Percentiles rank a stretch among this genome's conserved stretches.
phyloP scores from a whole-genome alignment of 108 stramenopile genomes.

The Seminavis robusta region DNA sequence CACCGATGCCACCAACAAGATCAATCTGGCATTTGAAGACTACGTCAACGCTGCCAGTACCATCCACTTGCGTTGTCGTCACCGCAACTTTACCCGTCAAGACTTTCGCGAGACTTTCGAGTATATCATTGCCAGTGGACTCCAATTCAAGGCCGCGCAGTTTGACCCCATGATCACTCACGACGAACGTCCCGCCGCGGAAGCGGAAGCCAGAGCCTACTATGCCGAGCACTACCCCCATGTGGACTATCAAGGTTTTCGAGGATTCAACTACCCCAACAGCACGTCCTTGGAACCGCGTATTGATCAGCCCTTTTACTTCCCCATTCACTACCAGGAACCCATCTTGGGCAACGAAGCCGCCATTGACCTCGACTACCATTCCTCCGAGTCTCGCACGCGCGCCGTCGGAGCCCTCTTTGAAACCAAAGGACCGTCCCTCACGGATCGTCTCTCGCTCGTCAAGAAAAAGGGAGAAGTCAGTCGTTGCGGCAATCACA shows the following conservation, averaged over 20 bases:
- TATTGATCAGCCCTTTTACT: conserved; percentile 19
- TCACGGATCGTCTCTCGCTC: conserved; percentile 24
- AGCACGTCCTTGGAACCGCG: too few relatives aligned
- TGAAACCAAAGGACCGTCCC: not conserved
- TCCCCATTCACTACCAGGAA: conserved; percentile 36
- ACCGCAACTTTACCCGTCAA: conserved; percentile 9
- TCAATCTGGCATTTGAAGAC: conserved; percentile 14
- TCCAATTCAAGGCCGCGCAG: conserved; percentile 28
- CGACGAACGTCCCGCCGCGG: not conserved
- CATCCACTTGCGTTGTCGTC: conserved; percentile 23
- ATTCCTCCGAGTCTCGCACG: not conserved
- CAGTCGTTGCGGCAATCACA: conserved; percentile 2
- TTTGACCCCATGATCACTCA: conserved; percentile 27
- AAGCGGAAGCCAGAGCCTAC: conserved; percentile 2
- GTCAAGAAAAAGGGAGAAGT: conserved; percentile 14
- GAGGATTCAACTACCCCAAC: too few relatives aligned
- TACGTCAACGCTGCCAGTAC: conserved; percentile 20
- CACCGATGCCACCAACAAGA: not conserved
- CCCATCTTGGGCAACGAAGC: conserved; percentile 36
- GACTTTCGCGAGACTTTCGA: conserved; percentile 42
- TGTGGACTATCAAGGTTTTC: conserved; percentile 1
- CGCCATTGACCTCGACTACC: conserved; percentile 28
- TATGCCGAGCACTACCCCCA: conserved; percentile 6
- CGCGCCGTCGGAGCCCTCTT: conserved; percentile 18
- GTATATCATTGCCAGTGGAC: conserved; percentile 15